Base-by-base conservation (phyloP, 441 rosid genomes). In the Heliophila coronopifolia region DNA sequence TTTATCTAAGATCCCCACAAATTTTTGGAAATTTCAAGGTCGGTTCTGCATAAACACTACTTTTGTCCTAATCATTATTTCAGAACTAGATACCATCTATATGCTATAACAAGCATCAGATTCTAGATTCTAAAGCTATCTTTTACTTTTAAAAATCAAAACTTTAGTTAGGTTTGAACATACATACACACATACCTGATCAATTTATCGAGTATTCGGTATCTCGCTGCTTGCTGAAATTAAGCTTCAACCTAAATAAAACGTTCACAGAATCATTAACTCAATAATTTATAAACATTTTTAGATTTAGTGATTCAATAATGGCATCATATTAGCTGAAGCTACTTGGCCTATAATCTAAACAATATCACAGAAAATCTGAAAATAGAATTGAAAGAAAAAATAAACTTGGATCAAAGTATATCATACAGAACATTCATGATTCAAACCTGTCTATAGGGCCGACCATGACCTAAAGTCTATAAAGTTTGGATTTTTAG, bases 231-330 rank as follows among this genome's bases (percentile, higher is more conserved):
- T 9, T 33, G 45, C 46, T 45, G 37, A 17, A 27, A 13, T 22
- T 64, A 64, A 30, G 63, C 69, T 43, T 16, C 54, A 57, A 64
- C 69, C 69, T 64, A 42, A 33, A 20, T 7, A 20, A 42, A 42
- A 35, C 5, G 24, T 28, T 57, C 35, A 42, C 2, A 28, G 7
- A 41, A 15, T 54, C 37, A 28, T 48, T 40, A 47, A 46, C 41
- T 38, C n/a, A 15, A 32, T 30, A 54, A 39, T 39, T 24, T 43
- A 15, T 3, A 3, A 6, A 26, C 12, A 9, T 0, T 18, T 20
- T 30, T 51, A 18, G 30, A 36, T 37, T 54, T 12, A 6, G 55
- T 36, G 54, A 20, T 53, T 4, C 2, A 36, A 27, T 27, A 22
- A 45, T 45, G 34, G 16, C 14, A 13, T 25, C 16, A 24, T 19